A percentile compares a stretch with the other conserved stretches of the same genome.
Conservation (phyloP, 1,284 basidiomycete genomes). For the Sparassis latifolia region DNA sequence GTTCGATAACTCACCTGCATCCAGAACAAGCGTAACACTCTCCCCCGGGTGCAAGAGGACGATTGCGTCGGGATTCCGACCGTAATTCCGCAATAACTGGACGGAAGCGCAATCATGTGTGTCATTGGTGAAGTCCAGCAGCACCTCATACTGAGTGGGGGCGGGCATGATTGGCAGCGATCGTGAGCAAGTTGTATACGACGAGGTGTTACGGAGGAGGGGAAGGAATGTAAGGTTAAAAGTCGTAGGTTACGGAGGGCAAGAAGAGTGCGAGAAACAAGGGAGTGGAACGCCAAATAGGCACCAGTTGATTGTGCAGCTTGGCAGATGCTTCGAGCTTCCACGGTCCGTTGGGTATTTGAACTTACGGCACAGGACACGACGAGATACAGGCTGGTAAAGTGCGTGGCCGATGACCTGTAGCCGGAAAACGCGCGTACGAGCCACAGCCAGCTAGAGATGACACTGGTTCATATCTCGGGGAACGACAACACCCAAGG, state of each 20-base stretch:
- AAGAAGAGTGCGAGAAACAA: conserved; percentile 26
- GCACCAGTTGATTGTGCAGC: conserved; percentile 20
- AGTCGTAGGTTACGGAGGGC: conserved; percentile 16
- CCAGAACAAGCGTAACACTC: conserved; percentile 56
- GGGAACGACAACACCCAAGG: conserved; percentile 8
- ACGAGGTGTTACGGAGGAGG: conserved; percentile 7
- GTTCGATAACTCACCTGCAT: conserved; percentile 33
- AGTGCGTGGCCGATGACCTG: conserved; percentile 1
- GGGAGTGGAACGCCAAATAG: conserved; percentile 25
- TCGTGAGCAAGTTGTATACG: conserved; percentile 7
- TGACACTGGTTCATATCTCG: conserved; percentile 8
- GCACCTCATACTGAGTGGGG: conserved; percentile 53
- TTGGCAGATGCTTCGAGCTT: conserved; percentile 24
- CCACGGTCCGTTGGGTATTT: conserved; percentile 21
- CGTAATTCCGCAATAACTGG: conserved; percentile 60
- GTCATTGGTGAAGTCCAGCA: conserved; percentile 65
- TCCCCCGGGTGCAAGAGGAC: conserved; percentile 58
- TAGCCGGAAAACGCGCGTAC: conserved; percentile 1
- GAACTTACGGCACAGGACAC: conserved; percentile 19
- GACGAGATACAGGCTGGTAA: conserved; percentile 13
- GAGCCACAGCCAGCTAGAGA: background rate
- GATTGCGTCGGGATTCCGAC: conserved; percentile 44
- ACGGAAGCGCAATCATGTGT: conserved; percentile 58
- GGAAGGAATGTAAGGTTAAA: conserved; percentile 16
- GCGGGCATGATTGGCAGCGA: conserved; percentile 34